Evolutionary conservation across 2,329 filamentous ascomycete species (phyloP), one percentile per base, ranked within the genome.

Genomic region (Epichloe sibirici): DNA sequence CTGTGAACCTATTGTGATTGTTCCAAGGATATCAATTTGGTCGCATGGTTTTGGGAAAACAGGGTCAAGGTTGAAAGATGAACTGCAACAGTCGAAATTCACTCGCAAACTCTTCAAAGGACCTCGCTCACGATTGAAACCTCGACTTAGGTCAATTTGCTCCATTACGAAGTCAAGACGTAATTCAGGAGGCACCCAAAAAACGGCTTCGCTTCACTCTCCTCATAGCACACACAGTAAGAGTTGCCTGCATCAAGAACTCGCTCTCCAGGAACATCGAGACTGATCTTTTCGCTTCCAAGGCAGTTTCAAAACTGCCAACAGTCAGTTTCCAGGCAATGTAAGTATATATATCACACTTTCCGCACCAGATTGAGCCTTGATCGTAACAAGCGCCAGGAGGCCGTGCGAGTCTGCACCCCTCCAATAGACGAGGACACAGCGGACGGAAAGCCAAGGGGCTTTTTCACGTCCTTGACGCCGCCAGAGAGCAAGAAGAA

Each of bases 351-450:
- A 35, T 17, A 23, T 37, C 15, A 13, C 4, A 21, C 11, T 43
- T 8, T 6, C 49, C 7, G 15, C 21, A 4, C 6, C 2, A 4
- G 5, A 35, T 6, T 17, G 12, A 21, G 9, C 4, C 42, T 11
- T 25, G 9, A 51, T 13, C 17, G 9, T 48, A 31, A 48, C 11
- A 21, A 39, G 8, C 3, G 9, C 21, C 48, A 77, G 75, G 74
- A 78, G 64, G 75, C 75, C 5, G 69, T 62, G n/a, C 68, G 74
- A 4, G 62, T 78, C 12, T 69, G 67, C 48, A 77, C 74, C 75
- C 75, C 75, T 1, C 73, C 72, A 0, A 58, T 74, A 21, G 66
- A 66, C 21, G 69, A 73, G 54, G 63, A 65, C 42, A 67, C 65
- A 8, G 61, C 63, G 13, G 68, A 67, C 45, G 66, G 67, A 5